These are phyloP conservation scores for Cutaneotrichosporon sp. DNA, from an alignment of 1,284 basidiomycete genomes.

Conservation along the genomic window DNA sequence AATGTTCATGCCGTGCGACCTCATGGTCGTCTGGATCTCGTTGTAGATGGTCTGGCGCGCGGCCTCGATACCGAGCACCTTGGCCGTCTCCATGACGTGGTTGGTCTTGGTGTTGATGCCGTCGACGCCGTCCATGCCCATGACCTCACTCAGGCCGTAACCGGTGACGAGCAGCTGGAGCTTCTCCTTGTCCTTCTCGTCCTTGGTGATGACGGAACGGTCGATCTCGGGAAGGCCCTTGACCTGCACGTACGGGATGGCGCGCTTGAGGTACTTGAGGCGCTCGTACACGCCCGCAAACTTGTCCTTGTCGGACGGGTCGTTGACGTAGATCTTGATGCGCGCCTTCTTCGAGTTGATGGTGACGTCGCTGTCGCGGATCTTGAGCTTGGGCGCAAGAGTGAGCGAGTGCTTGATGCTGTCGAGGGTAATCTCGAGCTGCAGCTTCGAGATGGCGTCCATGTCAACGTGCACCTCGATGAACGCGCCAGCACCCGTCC, in stretches of 20 bases:
- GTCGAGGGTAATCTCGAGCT: conserved; percentile 91
- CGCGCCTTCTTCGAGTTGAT: conserved; percentile 27
- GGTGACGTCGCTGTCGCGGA: conserved; percentile 70
- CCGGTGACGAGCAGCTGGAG: conserved; percentile 80
- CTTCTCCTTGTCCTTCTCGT: conserved; percentile 75
- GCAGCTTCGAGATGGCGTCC: conserved; percentile 84
- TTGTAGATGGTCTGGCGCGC: conserved; percentile 93
- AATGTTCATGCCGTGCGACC: conserved; percentile 96
- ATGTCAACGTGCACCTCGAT: conserved; percentile 91
- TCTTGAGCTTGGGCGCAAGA: conserved; percentile 83
- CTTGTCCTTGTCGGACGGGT: conserved; percentile 60
- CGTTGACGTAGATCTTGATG: conserved; percentile 31
- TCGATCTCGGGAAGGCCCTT: conserved; percentile 87
- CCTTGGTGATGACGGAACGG: conserved; percentile 89
- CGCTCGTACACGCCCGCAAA: conserved; percentile 66
- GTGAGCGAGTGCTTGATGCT: conserved; percentile 93
- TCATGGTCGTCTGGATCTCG: conserved; percentile 98
- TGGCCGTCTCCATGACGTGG: conserved; percentile 93
- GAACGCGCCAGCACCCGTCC: conserved; percentile 89
- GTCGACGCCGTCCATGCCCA: conserved; percentile 95
- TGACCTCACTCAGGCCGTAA: conserved; percentile 95
- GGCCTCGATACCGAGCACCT: conserved; percentile 96
- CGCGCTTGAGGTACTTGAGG: conserved; percentile 78
- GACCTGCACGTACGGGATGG: conserved; percentile 79
- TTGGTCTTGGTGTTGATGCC: conserved; percentile 93